A percentile compares a stretch with the other conserved stretches of the same genome.
These are phyloP conservation scores for Dillenia suffruticosa DNA, from an alignment of 164 flowering plant species.

Conservation along the genomic window DNA sequence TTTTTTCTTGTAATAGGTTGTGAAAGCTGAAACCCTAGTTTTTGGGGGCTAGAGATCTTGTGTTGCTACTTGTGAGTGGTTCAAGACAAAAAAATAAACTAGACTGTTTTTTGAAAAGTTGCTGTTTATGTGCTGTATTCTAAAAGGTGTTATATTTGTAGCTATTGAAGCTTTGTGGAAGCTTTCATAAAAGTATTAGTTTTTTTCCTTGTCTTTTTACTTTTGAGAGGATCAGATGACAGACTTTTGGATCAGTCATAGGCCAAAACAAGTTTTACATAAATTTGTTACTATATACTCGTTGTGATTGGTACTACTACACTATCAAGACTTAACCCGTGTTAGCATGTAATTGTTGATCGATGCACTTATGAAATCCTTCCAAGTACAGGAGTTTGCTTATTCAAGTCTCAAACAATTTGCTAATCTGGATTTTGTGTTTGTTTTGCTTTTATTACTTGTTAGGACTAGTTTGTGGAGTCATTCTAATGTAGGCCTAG, in stretches of 20 bases:
- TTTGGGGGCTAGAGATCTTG: background rate
- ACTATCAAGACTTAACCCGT: no score
- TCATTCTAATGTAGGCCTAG: no score
- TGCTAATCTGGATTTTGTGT: no score
- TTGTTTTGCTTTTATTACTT: no score
- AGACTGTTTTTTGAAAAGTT: slow-evolving; percentile 3
- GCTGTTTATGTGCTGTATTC: background rate
- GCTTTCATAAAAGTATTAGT: slow-evolving; percentile 13
- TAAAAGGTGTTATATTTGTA: background rate
- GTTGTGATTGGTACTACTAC: no score
- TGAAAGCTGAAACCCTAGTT: slow-evolving; percentile 4
- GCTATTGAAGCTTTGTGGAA: slow-evolving; percentile 11
- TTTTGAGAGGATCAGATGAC: background rate
- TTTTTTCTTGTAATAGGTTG: slow-evolving; percentile 1
- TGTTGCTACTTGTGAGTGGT: slow-evolving; percentile 8
- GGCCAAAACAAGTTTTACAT: background rate
- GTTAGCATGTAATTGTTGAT: no score
- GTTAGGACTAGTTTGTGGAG: no score
- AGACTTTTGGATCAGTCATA: background rate
- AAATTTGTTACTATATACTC: no score
- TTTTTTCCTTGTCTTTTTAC: slow-evolving; percentile 15
- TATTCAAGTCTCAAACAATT: no score
- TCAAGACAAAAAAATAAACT: slow-evolving; percentile 13
- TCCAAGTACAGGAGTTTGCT: no score
- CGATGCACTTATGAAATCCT: no score